Evolutionary conservation across 306 rosid species (phyloP).

Genomic region (Abrus pulchellus): DNA sequence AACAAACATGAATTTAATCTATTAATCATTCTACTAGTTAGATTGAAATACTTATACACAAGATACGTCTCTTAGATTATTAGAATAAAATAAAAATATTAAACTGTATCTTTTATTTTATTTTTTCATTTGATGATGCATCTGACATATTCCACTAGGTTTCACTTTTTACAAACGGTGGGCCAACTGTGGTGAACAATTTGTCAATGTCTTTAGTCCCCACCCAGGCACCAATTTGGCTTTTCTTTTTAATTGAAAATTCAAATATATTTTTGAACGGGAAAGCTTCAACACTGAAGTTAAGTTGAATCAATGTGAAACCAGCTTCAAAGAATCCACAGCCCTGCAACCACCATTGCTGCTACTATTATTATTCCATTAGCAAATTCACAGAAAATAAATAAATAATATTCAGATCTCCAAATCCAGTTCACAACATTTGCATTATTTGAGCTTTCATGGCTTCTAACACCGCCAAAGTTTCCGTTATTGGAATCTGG

Average conservation of each 20-base stretch:
- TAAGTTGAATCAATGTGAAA: neutral
- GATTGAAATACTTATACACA: too few relatives aligned
- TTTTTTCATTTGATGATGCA: neutral
- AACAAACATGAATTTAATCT: too few relatives aligned
- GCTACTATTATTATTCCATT: neutral
- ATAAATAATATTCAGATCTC: neutral
- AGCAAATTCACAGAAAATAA: too few relatives aligned
- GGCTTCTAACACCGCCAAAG: conserved; percentile 49
- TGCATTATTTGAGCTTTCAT: conserved; percentile 24
- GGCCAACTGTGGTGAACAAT: neutral
- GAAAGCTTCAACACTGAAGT: neutral
- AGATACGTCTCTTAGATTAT: too few relatives aligned
- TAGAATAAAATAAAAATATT: too few relatives aligned
- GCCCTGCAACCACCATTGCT: neutral
- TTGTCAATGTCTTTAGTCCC: neutral
- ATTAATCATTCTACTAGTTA: too few relatives aligned
- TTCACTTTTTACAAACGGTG: neutral
- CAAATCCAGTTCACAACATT: neutral
- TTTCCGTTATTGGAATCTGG: conserved; percentile 41
- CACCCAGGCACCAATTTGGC: neutral
- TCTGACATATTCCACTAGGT: neutral
- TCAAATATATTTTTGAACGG: neutral
- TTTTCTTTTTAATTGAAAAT: neutral
- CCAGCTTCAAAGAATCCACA: conserved; percentile 28
- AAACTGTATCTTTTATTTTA: neutral